Evolutionary conservation across 176 grass and related monocot species (phyloP).

Genomic region (Rhynchospora pubera): DNA sequence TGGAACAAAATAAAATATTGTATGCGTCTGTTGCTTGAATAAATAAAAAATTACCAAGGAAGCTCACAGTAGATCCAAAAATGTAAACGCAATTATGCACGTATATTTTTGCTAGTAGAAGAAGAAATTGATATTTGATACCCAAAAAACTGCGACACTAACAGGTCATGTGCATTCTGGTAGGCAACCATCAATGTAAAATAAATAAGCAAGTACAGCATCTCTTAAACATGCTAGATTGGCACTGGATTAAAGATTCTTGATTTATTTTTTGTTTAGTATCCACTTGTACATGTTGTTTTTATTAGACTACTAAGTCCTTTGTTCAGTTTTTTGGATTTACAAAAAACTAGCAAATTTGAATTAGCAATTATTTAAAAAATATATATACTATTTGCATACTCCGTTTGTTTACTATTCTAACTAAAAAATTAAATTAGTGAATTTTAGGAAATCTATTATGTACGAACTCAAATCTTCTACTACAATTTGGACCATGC

Average conservation of each 20-base stretch:
- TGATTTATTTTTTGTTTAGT: neutral
- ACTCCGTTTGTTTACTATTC: no score
- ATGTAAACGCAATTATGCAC: neutral
- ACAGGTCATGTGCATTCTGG: slow-evolving; percentile 21
- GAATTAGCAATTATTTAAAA: no score
- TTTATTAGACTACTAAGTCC: neutral
- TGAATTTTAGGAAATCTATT: no score
- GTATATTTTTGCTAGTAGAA: neutral
- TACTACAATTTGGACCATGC: no score
- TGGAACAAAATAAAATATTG: neutral
- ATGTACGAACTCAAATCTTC: no score
- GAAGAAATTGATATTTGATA: neutral
- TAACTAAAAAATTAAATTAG: no score
- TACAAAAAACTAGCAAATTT: no score
- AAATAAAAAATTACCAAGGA: neutral
- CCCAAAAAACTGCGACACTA: neutral
- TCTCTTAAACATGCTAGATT: neutral
- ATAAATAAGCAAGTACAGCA: neutral
- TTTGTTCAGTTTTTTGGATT: neutral
- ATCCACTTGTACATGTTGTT: neutral
- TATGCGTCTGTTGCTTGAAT: slow-evolving; percentile 4
- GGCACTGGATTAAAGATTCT: neutral
- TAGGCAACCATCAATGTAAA: slow-evolving; percentile 7
- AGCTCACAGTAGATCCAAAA: neutral
- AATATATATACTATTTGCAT: no score